phyloP scores from a whole-genome alignment of 2,329 filamentous ascomycete species.

The Geosmithia flava region DNA sequence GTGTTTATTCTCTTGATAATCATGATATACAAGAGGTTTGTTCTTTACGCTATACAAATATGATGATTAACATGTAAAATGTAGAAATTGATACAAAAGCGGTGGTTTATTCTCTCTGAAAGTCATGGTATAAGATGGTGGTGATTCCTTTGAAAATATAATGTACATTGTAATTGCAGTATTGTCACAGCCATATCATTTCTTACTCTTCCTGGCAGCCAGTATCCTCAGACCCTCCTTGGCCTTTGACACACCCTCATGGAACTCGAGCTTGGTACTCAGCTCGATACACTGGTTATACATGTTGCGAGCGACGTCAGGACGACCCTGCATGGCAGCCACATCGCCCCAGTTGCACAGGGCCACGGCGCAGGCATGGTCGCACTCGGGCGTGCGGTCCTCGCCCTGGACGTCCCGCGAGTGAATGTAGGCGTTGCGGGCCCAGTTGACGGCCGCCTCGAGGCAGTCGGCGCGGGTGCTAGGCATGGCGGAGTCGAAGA shows the following conservation, averaged over 20 bases:
- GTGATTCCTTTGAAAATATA: no score
- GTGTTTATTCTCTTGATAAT: no score
- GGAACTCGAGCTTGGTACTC: constrained; percentile 39
- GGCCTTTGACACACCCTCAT: constrained; percentile 38
- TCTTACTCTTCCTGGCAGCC: not conserved
- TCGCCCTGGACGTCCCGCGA: constrained; percentile 53
- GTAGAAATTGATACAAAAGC: no score
- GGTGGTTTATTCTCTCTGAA: no score
- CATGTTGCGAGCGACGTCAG: constrained; percentile 49
- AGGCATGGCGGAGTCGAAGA: constrained; percentile 17
- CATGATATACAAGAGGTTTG: no score
- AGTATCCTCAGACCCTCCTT: constrained; percentile 32
- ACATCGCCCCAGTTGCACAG: constrained; percentile 83
- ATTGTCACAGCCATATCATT: not conserved
- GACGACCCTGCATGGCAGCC: constrained; percentile 59
- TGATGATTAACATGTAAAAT: no score
- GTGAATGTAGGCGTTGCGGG: constrained; percentile 59
- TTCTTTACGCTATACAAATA: no score
- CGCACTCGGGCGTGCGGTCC: constrained; percentile 64
- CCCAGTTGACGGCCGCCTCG: constrained; percentile 65
- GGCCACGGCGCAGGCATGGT: constrained; percentile 69
- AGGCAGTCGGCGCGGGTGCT: constrained; percentile 48
- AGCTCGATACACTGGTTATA: constrained; percentile 59
- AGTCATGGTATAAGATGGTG: no score
- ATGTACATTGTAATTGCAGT: no score